Conservation (phyloP, 164 flowering plant species). For the Malania oleifera region DNA sequence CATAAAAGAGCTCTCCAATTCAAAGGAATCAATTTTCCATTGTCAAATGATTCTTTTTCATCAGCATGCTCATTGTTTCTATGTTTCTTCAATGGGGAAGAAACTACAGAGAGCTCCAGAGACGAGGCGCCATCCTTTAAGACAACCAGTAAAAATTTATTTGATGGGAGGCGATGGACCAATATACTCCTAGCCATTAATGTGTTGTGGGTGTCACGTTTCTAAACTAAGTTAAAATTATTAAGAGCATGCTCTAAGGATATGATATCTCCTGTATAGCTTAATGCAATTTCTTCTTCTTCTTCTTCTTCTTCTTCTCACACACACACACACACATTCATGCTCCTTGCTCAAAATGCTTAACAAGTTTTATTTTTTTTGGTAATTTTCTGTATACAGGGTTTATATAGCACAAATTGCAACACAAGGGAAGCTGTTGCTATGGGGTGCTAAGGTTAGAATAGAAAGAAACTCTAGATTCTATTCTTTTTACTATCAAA, state of each 20-base stretch:
- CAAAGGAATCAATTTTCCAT: conserved; percentile 24
- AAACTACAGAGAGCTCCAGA: conserved; percentile 14
- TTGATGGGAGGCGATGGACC: conserved; percentile 51
- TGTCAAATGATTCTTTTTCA: conserved; percentile 27
- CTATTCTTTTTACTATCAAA: neutral
- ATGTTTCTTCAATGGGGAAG: conserved; percentile 44
- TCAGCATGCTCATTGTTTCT: conserved; percentile 31
- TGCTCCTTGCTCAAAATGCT: neutral
- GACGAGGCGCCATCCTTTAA: conserved; percentile 23
- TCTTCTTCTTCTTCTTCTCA: neutral
- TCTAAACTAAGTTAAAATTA: too few species aligned
- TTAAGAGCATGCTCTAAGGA: neutral
- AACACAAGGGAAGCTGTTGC: conserved; percentile 54
- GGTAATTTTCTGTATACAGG: conserved; percentile 38
- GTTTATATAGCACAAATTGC: conserved; percentile 61
- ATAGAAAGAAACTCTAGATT: neutral
- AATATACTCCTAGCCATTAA: conserved; percentile 58
- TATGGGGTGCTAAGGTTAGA: conserved; percentile 92
- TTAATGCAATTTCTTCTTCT: neutral
- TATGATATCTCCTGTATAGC: neutral
- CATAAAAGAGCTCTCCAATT: conserved; percentile 21
- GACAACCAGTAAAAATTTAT: conserved; percentile 29
- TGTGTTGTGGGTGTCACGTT: conserved; percentile 51
- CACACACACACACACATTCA: neutral
- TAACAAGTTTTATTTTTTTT: conserved; percentile 9